A percentile compares a stretch with the other conserved stretches of the same genome.
Conservation (phyloP, 1,284 basidiomycete genomes). For the Thecaphora thlaspeos region DNA sequence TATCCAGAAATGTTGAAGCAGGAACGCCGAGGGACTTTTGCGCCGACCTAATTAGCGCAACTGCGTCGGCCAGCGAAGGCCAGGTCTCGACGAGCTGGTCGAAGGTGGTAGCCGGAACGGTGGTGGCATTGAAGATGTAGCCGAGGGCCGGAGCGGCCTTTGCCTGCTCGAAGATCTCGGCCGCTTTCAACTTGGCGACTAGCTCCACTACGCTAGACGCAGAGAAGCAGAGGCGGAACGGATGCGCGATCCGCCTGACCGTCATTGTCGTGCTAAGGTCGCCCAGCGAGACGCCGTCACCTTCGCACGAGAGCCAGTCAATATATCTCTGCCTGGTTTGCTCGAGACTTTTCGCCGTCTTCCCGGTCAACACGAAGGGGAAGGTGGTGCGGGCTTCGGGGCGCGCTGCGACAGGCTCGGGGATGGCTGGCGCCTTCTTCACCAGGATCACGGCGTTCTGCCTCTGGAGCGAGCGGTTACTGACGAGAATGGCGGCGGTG, state of each 20-base stretch:
- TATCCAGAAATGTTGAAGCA: neutral
- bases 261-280: constrained; percentile 31
- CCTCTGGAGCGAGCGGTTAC: constrained; percentile 5
- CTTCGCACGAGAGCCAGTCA: constrained; percentile 19
- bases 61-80: neutral
- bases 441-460: neutral
- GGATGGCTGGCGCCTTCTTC: neutral
- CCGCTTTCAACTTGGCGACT: constrained; percentile 7
- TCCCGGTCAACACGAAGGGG: constrained; percentile 25
- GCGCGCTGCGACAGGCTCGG: neutral
- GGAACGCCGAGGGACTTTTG: neutral
- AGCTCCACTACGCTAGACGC: constrained; percentile 29
- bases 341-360: constrained; percentile 23
- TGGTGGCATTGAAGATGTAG: neutral
- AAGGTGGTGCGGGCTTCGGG: constrained; percentile 1
- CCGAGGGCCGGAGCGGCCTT: constrained; percentile 4
- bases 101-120: neutral
- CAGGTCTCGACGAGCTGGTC: neutral
- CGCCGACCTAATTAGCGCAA: neutral
- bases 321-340: constrained; percentile 14
- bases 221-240: constrained; percentile 20
- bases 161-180: constrained; percentile 10
- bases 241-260: constrained; percentile 24
- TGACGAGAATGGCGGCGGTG: constrained; percentile 16
- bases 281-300: constrained; percentile 9